Percentiles rank a stretch among this genome's conserved stretches.
Conservation (phyloP, 495 filamentous ascomycete species). For the Aspergillus ellipticus region DNA sequence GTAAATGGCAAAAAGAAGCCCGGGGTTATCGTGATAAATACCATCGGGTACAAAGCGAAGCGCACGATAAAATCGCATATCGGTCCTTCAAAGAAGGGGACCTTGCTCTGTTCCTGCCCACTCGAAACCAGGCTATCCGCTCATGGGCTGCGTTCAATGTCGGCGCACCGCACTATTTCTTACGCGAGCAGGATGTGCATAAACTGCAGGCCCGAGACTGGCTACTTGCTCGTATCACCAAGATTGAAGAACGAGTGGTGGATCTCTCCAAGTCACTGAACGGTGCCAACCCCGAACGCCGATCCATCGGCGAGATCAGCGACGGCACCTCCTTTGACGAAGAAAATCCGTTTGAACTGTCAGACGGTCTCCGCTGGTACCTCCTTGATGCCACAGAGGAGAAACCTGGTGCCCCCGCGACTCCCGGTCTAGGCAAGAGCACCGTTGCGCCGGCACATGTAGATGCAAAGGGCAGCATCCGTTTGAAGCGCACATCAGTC, state of each 20-base stretch:
- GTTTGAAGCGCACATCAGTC: conserved; percentile 50
- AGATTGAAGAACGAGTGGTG: conserved; percentile 89
- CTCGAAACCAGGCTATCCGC: conserved; percentile 84
- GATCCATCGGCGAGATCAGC: conserved; percentile 49
- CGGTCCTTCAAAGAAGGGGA: conserved; percentile 95
- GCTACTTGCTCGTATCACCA: conserved; percentile 89
- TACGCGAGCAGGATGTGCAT: conserved; percentile 87
- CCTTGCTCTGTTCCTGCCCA: conserved; percentile 91
- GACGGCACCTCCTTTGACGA: conserved; percentile 70
- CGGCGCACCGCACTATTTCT: conserved; percentile 92
- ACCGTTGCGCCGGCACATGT: conserved; percentile 88
- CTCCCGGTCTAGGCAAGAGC: conserved; percentile 80
- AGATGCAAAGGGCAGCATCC: conserved; percentile 72
- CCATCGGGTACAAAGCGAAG: conserved; percentile 77
- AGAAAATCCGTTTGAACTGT: conserved; percentile 96
- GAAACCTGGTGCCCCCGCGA: conserved; percentile 89
- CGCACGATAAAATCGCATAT: conserved; percentile 96
- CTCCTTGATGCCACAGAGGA: conserved; percentile 90
- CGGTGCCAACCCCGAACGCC: conserved; percentile 50
- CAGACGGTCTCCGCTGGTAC: conserved; percentile 94
- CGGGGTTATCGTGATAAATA: conserved; percentile 84
- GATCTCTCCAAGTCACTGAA: conserved; percentile 78
- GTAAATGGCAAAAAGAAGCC: conserved; percentile 86
- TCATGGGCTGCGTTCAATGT: conserved; percentile 99
- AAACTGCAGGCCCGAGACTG: conserved; percentile 80